Percentiles rank a stretch among this genome's conserved stretches.
Evolutionary conservation across 129 eudicot species (phyloP).

Genomic region (Heracleum sosnowskyi): DNA sequence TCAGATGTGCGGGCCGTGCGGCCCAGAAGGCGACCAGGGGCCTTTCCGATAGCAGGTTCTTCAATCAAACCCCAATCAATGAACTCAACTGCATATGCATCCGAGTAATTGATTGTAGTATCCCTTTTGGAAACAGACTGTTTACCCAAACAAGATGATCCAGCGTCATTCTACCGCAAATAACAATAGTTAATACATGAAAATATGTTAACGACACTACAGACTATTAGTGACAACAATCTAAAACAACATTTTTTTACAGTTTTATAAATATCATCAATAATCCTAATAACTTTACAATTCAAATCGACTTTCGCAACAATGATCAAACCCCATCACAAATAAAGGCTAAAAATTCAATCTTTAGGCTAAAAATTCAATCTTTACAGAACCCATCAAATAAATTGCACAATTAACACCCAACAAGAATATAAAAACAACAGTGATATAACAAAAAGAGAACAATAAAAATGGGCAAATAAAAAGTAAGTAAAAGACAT

Average conservation of each 20-base stretch:
- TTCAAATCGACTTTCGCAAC: neutral
- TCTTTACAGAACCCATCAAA: neutral
- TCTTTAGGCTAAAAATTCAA: neutral
- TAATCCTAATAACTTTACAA: neutral
- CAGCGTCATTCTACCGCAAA: conserved; percentile 38
- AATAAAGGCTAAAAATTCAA: neutral
- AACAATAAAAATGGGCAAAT: neutral
- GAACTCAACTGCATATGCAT: conserved; percentile 71
- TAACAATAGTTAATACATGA: conserved; percentile 3
- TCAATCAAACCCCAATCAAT: conserved; percentile 60
- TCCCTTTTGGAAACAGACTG: conserved; percentile 35
- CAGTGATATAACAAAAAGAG: neutral
- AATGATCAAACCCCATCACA: neutral
- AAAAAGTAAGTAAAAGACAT: conserved; percentile 21
- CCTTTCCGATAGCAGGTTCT: conserved; percentile 38
- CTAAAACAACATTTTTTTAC: neutral
- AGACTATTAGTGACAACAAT: neutral
- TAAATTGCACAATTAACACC: neutral
- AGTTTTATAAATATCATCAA: neutral
- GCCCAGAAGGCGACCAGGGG: conserved; percentile 41
- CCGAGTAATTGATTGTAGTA: conserved; percentile 46
- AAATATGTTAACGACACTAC: conserved; percentile 11
- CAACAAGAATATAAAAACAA: neutral
- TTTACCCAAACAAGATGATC: conserved; percentile 49
- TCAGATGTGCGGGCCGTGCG: conserved; percentile 47